These are phyloP conservation scores for Saprolegnia parasitica DNA, from an alignment of 352 stramenopile species.

Conservation along the genomic window DNA sequence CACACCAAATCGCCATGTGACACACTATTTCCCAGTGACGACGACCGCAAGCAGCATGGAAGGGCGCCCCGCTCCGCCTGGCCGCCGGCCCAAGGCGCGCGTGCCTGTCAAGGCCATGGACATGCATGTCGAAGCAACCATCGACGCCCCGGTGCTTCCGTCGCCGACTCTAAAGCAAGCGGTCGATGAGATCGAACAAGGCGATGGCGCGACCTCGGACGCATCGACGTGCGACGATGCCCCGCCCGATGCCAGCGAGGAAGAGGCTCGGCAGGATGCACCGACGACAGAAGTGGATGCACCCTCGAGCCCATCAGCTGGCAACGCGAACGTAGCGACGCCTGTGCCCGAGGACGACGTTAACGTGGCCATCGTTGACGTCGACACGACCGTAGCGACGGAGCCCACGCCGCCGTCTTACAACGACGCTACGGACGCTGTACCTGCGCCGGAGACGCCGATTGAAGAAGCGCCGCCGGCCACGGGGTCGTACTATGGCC, in stretches of 20 bases:
- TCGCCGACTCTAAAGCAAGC: not conserved
- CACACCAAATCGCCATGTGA: not conserved
- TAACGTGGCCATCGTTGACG: too few species aligned
- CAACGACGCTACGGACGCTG: not conserved
- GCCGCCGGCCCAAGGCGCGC: not conserved
- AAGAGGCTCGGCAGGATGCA: not conserved
- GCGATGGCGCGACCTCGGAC: not conserved
- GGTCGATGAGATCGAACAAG: not conserved
- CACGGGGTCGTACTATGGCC: conserved; percentile 16
- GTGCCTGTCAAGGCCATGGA: not conserved
- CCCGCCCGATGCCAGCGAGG: not conserved
- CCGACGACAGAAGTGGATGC: not conserved
- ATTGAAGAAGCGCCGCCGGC: not conserved
- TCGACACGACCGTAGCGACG: too few species aligned
- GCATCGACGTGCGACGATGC: not conserved
- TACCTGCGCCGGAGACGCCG: not conserved
- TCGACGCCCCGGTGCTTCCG: not conserved
- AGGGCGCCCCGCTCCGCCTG: not conserved
- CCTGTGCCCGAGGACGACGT: too few species aligned
- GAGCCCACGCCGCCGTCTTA: too few species aligned
- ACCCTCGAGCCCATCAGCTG: too few species aligned
- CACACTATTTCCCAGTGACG: conserved; percentile 1
- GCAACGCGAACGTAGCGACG: too few species aligned
- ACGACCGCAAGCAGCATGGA: not conserved
- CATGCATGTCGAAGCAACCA: not conserved